Conservation (phyloP, 1,284 basidiomycete genomes). For the Athelia sp. region DNA sequence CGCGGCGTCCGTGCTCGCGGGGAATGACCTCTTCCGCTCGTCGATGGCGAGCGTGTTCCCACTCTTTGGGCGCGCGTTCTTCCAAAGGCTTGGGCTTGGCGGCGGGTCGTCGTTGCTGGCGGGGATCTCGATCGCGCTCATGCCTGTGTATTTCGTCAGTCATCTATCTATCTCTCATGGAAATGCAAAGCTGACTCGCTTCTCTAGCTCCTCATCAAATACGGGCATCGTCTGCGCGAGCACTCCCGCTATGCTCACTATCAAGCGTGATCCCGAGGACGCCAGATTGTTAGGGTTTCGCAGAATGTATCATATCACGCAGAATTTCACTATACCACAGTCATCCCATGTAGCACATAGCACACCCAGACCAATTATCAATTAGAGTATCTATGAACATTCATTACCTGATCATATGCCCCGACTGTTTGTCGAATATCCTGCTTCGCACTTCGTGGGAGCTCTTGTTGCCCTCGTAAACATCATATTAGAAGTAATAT, state of each 20-base stretch:
- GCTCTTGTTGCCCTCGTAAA: no score
- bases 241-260: not conserved
- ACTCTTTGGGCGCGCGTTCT: constrained; percentile 27
- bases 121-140: constrained; percentile 22
- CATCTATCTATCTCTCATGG: not conserved
- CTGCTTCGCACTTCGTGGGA: not conserved
- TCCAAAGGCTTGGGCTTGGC: constrained; percentile 26
- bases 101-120: constrained; percentile 28
- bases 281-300: not conserved
- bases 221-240: not conserved
- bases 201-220: not conserved
- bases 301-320: not conserved
- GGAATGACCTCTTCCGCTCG: constrained; percentile 30
- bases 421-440: not conserved
- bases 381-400: no score
- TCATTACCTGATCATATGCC: not conserved
- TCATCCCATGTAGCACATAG: no score
- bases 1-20: constrained; percentile 32
- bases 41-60: constrained; percentile 31
- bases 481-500: no score
- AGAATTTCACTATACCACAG: not conserved
- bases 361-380: no score
- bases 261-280: not conserved
- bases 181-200: not conserved
- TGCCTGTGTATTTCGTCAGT: constrained; percentile 15